Evolutionary conservation across 495 filamentous ascomycete genomes (phyloP), one percentile per base, ranked within the genome.

Genomic region (Oidiodendron maius): DNA sequence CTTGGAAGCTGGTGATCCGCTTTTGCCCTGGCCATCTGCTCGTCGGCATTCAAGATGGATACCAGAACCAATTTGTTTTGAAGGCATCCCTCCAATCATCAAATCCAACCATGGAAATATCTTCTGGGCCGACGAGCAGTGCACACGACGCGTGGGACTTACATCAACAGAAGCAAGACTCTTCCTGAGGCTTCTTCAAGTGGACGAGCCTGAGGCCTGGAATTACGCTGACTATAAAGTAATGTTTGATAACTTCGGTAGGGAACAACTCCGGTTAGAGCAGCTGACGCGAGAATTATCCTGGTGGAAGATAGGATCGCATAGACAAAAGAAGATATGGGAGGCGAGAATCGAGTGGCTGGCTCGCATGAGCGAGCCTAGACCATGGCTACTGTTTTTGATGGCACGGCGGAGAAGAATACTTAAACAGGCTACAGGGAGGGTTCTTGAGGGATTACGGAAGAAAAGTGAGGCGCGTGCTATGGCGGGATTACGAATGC

Each of bases 91-190:
- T 2, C 50, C 50, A 21, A 53, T 57, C 30, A 57, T 57, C 34
- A 53, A 57, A 25, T 49, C 44, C 5, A 37, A 40, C 1, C 50
- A 57, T 46, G 55, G 55, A 12, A 57, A 57, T 37, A 46, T 53
- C 12, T 52, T 57, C 38, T 57, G 50, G 55, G 55, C 55, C 1
- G 55, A 53, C 30, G 46, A 57, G 40, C 42, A 50, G 40, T 57
- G 55, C 24, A 50, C 55, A 1, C 32, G 55, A 13, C 50, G 55
- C 11, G 46, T 57, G 3, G 55, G 55, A 3, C 46, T 57, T 15
- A 53, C 55, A 0, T 42, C 45, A 1, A 57, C 50, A 3, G 55
- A 57, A 44, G 50, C 50, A 2, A 24, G 46, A 2, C 42, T 57
- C 40, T 49, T 53, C 26, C 28, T 57, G 11, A 40, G 37, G n/a